Base-by-base conservation (phyloP, 2,329 filamentous ascomycete genomes). In the Penicillium sp. region DNA sequence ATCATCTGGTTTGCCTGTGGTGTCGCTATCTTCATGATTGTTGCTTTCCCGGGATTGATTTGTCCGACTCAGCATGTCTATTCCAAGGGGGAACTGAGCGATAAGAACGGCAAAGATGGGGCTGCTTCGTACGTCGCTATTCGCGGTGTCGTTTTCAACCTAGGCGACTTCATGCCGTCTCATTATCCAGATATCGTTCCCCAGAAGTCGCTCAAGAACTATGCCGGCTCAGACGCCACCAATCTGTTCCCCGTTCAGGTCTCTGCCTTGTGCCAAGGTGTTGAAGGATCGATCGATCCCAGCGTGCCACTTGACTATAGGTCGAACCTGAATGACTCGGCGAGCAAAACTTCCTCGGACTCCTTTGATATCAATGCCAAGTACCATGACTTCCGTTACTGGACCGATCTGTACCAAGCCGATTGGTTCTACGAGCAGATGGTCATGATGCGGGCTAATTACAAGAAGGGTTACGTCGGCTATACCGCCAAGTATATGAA, bases 391-490 rank as follows among this genome's bases (percentile, higher is more conserved):
- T 99, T 99, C 84, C 87, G 94, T 55, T 86, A 83, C 68, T 92
- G 85, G 68, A 91, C 84, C 29, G 91, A 92, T 61, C 90, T 96
- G 69, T 88, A 83, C 47, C 87, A 92, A 10, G 86, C 88, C 2
- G 91, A 96, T 69, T 99, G 94, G 94, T 97, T 93, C 77, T 88
- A 83, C 53, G 91, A 99, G 76, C 87, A 92, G 71, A 91, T 97
- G 83, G 81, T 87, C 28, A 85, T 87, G 71, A 78, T 99, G 49
- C 89, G 88, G 64, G 75, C 84, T 28, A 87, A 87, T 62, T 97
- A 89, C 80, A 88, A 89, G 75, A 95, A 95, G 73, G 94, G 94
- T 45, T 87, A 86, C 59, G 80, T 99, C 47, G 94, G 92, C 23
- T 99, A 92, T 73, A 91, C 90, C 9, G 76, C 87, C 0, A 67